Conservation (phyloP, 345 rosid genomes). For the Populus ilicifolia region DNA sequence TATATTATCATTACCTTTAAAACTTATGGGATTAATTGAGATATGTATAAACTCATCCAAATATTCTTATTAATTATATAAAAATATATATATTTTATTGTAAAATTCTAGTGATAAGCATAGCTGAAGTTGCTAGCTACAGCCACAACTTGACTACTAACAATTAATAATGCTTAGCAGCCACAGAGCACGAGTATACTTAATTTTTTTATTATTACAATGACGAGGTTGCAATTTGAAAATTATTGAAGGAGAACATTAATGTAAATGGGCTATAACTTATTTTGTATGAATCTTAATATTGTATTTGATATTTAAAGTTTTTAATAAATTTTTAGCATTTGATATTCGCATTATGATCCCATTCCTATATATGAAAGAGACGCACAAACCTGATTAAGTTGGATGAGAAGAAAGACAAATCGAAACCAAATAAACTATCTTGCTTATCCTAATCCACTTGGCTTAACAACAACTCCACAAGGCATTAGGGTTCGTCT, state of each 20-base stretch:
- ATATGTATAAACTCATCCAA: fast-evolving
- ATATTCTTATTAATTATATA: fast-evolving
- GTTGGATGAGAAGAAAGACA: background rate
- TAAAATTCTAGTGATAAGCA: background rate
- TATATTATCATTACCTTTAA: too few relatives aligned
- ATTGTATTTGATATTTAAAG: background rate
- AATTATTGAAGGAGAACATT: too few relatives aligned
- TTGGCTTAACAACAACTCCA: slow-evolving; percentile 5
- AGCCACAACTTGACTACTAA: background rate
- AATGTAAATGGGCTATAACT: too few relatives aligned
- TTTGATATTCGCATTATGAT: background rate
- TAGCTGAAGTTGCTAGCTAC: background rate
- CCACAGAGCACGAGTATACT: background rate
- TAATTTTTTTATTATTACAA: too few relatives aligned
- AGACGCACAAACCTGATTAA: background rate
- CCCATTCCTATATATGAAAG: background rate
- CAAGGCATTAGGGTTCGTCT: background rate
- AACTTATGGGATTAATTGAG: fast-evolving
- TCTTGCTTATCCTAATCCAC: slow-evolving; percentile 10
- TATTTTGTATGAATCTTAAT: background rate
- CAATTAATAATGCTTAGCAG: background rate
- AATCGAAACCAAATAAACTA: background rate
- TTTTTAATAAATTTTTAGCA: background rate
- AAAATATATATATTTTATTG: background rate
- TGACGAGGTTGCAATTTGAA: too few relatives aligned